A percentile compares a stretch with the other conserved stretches of the same genome.
phyloP scores from a whole-genome alignment of 805 yeast species.

The Candida tammaniensis region DNA sequence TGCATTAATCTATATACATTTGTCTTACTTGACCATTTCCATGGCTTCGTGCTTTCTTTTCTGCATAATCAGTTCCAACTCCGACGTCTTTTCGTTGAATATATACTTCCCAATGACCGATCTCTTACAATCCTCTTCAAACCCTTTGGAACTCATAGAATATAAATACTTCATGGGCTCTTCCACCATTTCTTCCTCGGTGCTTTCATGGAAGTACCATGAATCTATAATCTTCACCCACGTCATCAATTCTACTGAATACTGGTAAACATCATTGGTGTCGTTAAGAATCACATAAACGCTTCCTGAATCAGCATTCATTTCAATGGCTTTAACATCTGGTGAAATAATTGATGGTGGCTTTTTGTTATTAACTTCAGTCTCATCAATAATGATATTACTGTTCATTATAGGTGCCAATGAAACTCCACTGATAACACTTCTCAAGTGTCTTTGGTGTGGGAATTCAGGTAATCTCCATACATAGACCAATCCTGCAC shows the following conservation, averaged over 20 bases:
- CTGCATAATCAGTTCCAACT: constrained; percentile 16
- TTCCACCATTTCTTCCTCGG: neutral
- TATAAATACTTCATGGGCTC: constrained; percentile 7
- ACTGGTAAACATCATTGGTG: constrained; percentile 38
- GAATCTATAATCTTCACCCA: constrained; percentile 53
- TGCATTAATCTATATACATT: neutral
- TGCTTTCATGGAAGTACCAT: constrained; percentile 29
- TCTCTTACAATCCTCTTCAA: constrained; percentile 14
- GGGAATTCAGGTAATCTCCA: constrained; percentile 43
- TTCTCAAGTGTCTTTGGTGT: constrained; percentile 18
- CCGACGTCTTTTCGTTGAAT: constrained; percentile 8
- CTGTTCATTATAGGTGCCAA: constrained; percentile 52
- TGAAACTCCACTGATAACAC: constrained; percentile 43
- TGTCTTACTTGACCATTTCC: neutral
- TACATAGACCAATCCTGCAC: constrained; percentile 46
- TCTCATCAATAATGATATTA: constrained; percentile 13
- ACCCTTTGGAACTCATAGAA: constrained; percentile 10
- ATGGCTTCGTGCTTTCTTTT: constrained; percentile 9
- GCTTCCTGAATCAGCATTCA: constrained; percentile 34
- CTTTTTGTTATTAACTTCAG: constrained; percentile 9
- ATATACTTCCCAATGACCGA: constrained; percentile 13
- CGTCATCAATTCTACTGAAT: constrained; percentile 35
- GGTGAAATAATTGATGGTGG: constrained; percentile 12
- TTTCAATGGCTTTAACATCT: constrained; percentile 24
- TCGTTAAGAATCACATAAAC: constrained; percentile 40